Percentiles rank a stretch among this genome's conserved stretches.
Evolutionary conservation across 768 basidiomycete species (phyloP).

Genomic region (Lactifluus piperatus): DNA sequence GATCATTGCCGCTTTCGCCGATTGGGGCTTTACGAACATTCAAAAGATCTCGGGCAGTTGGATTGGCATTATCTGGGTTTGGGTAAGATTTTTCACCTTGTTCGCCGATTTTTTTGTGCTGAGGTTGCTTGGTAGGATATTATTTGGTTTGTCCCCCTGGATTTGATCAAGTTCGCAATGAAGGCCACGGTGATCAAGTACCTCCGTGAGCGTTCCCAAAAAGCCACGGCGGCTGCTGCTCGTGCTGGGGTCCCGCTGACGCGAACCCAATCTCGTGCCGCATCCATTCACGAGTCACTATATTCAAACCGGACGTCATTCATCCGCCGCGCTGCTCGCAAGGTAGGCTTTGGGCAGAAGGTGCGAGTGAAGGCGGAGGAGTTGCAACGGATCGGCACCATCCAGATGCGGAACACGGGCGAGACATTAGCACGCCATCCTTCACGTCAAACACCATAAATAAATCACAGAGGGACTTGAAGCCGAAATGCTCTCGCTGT

Average conservation of each 20-base stretch:
- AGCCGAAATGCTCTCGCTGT: conserved; percentile 5
- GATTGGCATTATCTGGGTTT: conserved; percentile 97
- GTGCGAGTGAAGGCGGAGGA: conserved; percentile 78
- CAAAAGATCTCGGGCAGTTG: conserved; percentile 76
- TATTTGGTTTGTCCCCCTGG: conserved; percentile 92
- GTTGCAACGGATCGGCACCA: conserved; percentile 75
- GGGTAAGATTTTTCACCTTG: conserved; percentile 46
- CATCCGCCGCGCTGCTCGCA: conserved; percentile 79
- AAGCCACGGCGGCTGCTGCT: conserved; percentile 29
- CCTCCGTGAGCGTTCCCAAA: conserved; percentile 58
- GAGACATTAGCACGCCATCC: conserved; percentile 71
- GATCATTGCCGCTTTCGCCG: conserved; percentile 87
- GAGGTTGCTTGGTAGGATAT: conserved; percentile 56
- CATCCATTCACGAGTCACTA: conserved; percentile 82
- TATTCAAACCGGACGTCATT: conserved; percentile 95
- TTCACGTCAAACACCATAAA: conserved; percentile 38
- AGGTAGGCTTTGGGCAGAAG: conserved; percentile 82
- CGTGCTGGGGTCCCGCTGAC: conserved; percentile 57
- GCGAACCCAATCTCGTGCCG: conserved; percentile 84
- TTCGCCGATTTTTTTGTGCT: background rate
- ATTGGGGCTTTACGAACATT: conserved; percentile 94
- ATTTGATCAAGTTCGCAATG: conserved; percentile 94
- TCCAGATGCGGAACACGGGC: conserved; percentile 76
- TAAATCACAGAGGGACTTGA: conserved; percentile 9
- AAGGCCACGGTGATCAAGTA: conserved; percentile 85